A percentile compares a stretch with the other conserved stretches of the same genome.
Evolutionary conservation across 2,329 filamentous ascomycete species (phyloP).

Genomic region (Monascus ruber): DNA sequence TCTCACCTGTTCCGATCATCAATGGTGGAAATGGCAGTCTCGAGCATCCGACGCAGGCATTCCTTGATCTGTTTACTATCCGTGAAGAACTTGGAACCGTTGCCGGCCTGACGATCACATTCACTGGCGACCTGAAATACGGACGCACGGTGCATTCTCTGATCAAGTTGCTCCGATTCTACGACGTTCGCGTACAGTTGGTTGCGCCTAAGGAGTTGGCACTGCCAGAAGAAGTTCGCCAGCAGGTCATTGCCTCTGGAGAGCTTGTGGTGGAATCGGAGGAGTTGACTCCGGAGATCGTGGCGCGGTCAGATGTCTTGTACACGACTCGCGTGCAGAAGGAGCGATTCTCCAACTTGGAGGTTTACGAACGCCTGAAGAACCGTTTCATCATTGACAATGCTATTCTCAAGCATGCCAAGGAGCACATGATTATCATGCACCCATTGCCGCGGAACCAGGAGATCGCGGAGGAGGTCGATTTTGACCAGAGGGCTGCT

Average conservation of each 20-base stretch:
- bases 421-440: conserved; percentile 87
- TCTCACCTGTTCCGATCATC: conserved; percentile 82
- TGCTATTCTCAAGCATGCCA: conserved; percentile 76
- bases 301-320: conserved; percentile 77
- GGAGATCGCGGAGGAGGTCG: conserved; percentile 90
- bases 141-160: conserved; percentile 92
- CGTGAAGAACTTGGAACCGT: conserved; percentile 94
- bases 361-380: conserved; percentile 79
- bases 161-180: conserved; percentile 86
- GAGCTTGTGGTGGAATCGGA: conserved; percentile 68
- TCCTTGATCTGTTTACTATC: conserved; percentile 96
- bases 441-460: conserved; percentile 89
- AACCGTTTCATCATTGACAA: conserved; percentile 84
- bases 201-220: conserved; percentile 70
- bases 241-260: conserved; percentile 59
- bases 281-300: conserved; percentile 72
- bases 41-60: conserved; percentile 95
- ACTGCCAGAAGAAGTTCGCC: conserved; percentile 63
- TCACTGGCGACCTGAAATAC: conserved; percentile 84
- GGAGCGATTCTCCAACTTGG: conserved; percentile 76
- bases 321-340: conserved; percentile 97
- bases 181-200: conserved; percentile 87
- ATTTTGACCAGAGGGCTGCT: conserved; percentile 90
- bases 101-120: conserved; percentile 90
- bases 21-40: conserved; percentile 93